phyloP scores from a whole-genome alignment of 2,329 filamentous ascomycete species.

The Epichloe aotearoae region DNA sequence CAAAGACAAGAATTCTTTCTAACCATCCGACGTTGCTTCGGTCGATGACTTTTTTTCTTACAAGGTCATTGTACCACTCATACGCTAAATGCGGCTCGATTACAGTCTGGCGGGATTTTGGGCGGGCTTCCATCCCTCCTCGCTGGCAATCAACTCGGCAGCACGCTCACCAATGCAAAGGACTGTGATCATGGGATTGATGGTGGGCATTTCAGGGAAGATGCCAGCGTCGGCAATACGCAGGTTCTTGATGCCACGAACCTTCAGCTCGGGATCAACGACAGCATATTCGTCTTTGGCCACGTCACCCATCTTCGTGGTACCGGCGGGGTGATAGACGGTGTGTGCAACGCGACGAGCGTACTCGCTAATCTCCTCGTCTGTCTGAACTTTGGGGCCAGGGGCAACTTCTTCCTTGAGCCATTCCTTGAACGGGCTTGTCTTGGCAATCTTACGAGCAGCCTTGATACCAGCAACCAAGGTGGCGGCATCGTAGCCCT shows the following conservation, averaged over 20 bases:
- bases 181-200: conserved; percentile 88
- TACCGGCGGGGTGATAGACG: conserved; percentile 81
- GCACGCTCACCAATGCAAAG: conserved; percentile 70
- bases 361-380: conserved; percentile 73
- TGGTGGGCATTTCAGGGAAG: conserved; percentile 74
- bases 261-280: conserved; percentile 61
- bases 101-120: conserved; percentile 20
- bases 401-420: conserved; percentile 73
- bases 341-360: conserved; percentile 72
- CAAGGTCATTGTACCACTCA: too few species aligned
- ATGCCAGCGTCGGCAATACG: conserved; percentile 78
- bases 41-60: too few species aligned
- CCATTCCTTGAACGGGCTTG: conserved; percentile 70
- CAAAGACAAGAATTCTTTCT: too few species aligned
- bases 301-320: conserved; percentile 78
- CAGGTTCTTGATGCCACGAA: conserved; percentile 59
- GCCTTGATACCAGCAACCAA: conserved; percentile 66
- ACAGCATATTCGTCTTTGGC: conserved; percentile 58
- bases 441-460: conserved; percentile 61
- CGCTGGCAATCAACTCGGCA: conserved; percentile 65
- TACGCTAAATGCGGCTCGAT: neutral
- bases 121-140: conserved; percentile 39
- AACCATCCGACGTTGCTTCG: too few species aligned
- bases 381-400: conserved; percentile 57
- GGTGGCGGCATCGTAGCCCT: conserved; percentile 73